A percentile compares a stretch with the other conserved stretches of the same genome.
These are phyloP conservation scores for Kwoniella europaea DNA, from an alignment of 768 basidiomycete species.

Conservation along the genomic window DNA sequence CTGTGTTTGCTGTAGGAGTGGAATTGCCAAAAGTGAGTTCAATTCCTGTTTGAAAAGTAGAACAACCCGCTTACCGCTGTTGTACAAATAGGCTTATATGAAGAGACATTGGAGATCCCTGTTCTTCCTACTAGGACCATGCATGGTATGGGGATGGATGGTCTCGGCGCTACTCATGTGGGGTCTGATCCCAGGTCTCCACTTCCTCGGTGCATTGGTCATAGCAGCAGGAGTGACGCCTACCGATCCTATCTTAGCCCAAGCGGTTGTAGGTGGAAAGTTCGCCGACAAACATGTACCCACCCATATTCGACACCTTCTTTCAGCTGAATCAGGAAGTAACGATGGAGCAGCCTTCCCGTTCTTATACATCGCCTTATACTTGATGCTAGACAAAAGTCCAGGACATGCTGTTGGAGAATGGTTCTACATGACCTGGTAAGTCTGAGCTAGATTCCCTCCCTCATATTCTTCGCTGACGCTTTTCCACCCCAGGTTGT, in stretches of 20 bases:
- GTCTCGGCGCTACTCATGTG: constrained; percentile 85
- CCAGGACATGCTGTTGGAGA: constrained; percentile 72
- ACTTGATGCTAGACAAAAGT: constrained; percentile 73
- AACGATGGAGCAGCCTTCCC: constrained; percentile 98
- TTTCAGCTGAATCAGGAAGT: constrained; percentile 87
- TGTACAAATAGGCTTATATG: constrained; percentile 74
- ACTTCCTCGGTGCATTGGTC: constrained; percentile 85
- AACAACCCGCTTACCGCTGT: background rate
- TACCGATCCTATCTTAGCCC: constrained; percentile 91
- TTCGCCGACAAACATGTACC: constrained; percentile 96
- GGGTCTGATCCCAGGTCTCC: constrained; percentile 84
- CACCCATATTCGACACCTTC: constrained; percentile 73
- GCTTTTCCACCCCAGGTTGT: constrained; percentile 53
- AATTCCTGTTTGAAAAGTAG: background rate
- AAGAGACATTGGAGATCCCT: constrained; percentile 88
- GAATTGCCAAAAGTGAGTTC: constrained; percentile 73
- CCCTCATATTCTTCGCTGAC: constrained; percentile 19
- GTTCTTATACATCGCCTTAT: constrained; percentile 81
- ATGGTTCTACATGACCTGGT: constrained; percentile 81
- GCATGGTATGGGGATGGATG: constrained; percentile 81
- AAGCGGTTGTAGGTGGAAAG: constrained; percentile 91
- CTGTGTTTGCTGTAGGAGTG: constrained; percentile 97
- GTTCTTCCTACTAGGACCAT: constrained; percentile 71
- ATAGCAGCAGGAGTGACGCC: constrained; percentile 92
- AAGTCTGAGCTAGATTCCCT: constrained; percentile 22